These are phyloP conservation scores for Mycena rebaudengoi DNA, from an alignment of 768 basidiomycete species.

Conservation along the genomic window DNA sequence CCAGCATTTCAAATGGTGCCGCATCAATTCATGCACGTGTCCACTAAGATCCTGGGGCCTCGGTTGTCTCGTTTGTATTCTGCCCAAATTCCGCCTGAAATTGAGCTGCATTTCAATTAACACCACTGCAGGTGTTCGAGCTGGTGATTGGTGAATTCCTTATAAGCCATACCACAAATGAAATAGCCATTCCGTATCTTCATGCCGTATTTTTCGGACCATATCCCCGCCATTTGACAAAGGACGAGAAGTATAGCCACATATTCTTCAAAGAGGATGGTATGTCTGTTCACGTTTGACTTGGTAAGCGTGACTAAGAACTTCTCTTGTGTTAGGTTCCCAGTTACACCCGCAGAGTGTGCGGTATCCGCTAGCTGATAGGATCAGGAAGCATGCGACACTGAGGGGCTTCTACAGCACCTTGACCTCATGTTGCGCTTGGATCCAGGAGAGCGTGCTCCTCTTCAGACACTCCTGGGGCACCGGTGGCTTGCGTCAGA, in stretches of 20 bases:
- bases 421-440: conserved; percentile 2
- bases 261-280: conserved; percentile 12
- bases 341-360: neutral
- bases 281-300: neutral
- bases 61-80: conserved; percentile 4
- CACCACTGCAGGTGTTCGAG: conserved; percentile 4
- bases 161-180: neutral
- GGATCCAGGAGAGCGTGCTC: conserved; percentile 11
- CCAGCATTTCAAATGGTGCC: no score
- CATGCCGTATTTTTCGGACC: conserved; percentile 10
- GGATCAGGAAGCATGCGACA: neutral
- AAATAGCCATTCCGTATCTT: neutral
- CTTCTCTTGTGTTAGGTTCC: conserved; percentile 2
- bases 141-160: conserved; percentile 1
- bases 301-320: neutral
- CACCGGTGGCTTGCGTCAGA: conserved; percentile 9
- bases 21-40: no score
- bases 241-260: conserved; percentile 6
- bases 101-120: neutral
- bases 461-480: neutral
- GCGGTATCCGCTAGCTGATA: neutral
- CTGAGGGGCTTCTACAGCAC: neutral
- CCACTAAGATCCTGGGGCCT: no score
- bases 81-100: no score
- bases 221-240: conserved; percentile 6